Percentiles rank a stretch among this genome's conserved stretches.
Evolutionary conservation across 1,284 basidiomycete genomes (phyloP).

Genomic region (Ganoderma leucocontextum): DNA sequence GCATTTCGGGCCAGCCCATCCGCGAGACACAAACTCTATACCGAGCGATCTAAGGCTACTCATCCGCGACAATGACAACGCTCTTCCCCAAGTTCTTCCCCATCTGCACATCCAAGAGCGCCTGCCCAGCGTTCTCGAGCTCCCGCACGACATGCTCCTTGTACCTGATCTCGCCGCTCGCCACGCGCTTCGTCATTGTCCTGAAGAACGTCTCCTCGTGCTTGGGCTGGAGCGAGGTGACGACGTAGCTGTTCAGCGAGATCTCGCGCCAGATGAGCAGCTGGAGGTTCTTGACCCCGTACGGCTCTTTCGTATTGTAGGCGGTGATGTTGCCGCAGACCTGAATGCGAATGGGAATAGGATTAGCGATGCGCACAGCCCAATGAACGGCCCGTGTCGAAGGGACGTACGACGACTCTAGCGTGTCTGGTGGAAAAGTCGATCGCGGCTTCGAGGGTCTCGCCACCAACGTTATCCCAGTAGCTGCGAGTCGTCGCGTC

Average conservation of each 20-base stretch:
- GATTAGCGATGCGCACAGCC: too few relatives aligned
- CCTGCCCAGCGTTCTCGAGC: slow-evolving; percentile 60
- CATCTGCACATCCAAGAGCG: slow-evolving; percentile 58
- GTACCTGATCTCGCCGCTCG: slow-evolving; percentile 67
- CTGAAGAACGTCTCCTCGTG: slow-evolving; percentile 56
- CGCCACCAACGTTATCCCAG: slow-evolving; percentile 69
- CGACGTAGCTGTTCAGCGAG: slow-evolving; percentile 68
- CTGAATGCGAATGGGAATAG: background rate
- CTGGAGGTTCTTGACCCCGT: slow-evolving; percentile 42
- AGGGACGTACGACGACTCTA: slow-evolving; percentile 59
- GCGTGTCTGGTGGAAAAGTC: slow-evolving; percentile 55
- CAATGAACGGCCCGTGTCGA: background rate
- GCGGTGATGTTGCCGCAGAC: slow-evolving; percentile 42
- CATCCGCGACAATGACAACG: slow-evolving; percentile 58
- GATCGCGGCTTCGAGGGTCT: slow-evolving; percentile 65
- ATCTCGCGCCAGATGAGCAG: slow-evolving; percentile 60
- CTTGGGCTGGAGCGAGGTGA: slow-evolving; percentile 49
- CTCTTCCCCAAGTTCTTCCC: slow-evolving; percentile 69
- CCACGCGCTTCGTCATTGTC: slow-evolving; percentile 59
- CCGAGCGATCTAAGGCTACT: slow-evolving; percentile 22
- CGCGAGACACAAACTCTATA: too few relatives aligned
- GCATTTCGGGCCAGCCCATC: too few relatives aligned
- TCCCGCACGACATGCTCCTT: slow-evolving; percentile 61
- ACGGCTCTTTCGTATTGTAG: slow-evolving; percentile 39
- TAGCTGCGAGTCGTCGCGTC: slow-evolving; percentile 43